These are phyloP conservation scores for Rhodofomes roseus DNA, from an alignment of 1,284 basidiomycete species.

Conservation along the genomic window DNA sequence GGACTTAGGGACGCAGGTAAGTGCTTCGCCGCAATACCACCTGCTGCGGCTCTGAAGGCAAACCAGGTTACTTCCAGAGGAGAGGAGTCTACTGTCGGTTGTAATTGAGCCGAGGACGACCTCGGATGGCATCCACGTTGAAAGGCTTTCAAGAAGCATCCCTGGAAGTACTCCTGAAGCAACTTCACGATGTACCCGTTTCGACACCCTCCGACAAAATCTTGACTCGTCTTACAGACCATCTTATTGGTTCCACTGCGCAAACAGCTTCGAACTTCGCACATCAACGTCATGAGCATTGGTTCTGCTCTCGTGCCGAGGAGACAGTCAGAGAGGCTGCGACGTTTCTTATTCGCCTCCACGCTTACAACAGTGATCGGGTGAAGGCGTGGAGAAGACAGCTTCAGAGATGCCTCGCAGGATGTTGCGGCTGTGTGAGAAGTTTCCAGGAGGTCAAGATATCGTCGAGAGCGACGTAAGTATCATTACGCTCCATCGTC, in stretches of 20 bases:
- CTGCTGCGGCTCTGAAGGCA: neutral
- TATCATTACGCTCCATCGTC: constrained; percentile 14
- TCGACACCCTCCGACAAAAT: constrained; percentile 42
- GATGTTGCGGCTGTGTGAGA: constrained; percentile 67
- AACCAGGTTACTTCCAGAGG: neutral
- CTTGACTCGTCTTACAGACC: constrained; percentile 50
- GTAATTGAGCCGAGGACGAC: neutral
- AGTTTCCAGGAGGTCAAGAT: constrained; percentile 62
- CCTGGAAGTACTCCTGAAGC: constrained; percentile 42
- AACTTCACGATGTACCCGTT: constrained; percentile 54
- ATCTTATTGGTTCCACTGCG: constrained; percentile 42
- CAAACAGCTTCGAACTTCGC: neutral
- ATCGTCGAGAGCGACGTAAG: constrained; percentile 65
- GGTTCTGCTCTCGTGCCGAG: constrained; percentile 66
- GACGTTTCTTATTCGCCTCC: constrained; percentile 74
- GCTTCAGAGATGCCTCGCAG: constrained; percentile 50
- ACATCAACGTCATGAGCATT: constrained; percentile 39
- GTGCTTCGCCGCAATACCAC: neutral
- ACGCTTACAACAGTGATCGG: constrained; percentile 65
- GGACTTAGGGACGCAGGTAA: neutral
- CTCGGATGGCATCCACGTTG: constrained; percentile 12
- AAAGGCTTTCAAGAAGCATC: constrained; percentile 15
- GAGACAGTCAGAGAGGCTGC: constrained; percentile 56
- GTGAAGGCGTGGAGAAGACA: constrained; percentile 63
- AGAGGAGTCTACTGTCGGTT: neutral